Conservation (phyloP, 108 stramenopile species). For the Cyclotella atomus region DNA sequence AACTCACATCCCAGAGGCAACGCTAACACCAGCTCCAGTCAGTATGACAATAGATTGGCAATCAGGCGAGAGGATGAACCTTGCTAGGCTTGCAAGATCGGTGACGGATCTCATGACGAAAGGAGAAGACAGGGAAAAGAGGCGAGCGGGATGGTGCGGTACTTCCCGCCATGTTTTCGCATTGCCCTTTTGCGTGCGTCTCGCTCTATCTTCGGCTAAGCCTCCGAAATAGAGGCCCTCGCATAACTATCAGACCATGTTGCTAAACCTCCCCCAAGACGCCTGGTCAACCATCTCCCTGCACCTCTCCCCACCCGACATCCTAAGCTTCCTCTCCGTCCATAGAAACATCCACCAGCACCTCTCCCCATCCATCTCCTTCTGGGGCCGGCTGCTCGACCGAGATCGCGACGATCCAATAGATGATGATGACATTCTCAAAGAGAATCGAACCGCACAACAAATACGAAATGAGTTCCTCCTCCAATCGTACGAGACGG, state of each 20-base stretch:
- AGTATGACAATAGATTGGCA: slow-evolving; percentile 66
- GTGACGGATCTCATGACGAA: slow-evolving; percentile 12
- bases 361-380: slow-evolving; percentile 27
- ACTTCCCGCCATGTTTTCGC: too few species aligned
- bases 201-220: too few species aligned
- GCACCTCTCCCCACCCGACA: slow-evolving; percentile 36
- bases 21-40: slow-evolving; percentile 78
- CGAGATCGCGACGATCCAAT: background rate
- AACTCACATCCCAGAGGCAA: slow-evolving; percentile 70
- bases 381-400: slow-evolving; percentile 40
- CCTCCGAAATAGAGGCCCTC: too few species aligned
- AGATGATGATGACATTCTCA: background rate
- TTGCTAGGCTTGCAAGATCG: slow-evolving; percentile 42
- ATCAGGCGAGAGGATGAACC: slow-evolving; percentile 48
- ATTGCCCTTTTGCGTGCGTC: too few species aligned
- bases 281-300: background rate
- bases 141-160: too few species aligned
- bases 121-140: too few species aligned
- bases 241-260: too few species aligned
- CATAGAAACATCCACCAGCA: slow-evolving; percentile 27
- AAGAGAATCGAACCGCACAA: background rate
- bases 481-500: background rate
- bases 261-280: background rate
- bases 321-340: slow-evolving; percentile 45
- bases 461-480: background rate